These are phyloP conservation scores for Furcasterigmium furcatum DNA, from an alignment of 2,329 filamentous ascomycete species.

Conservation along the genomic window DNA sequence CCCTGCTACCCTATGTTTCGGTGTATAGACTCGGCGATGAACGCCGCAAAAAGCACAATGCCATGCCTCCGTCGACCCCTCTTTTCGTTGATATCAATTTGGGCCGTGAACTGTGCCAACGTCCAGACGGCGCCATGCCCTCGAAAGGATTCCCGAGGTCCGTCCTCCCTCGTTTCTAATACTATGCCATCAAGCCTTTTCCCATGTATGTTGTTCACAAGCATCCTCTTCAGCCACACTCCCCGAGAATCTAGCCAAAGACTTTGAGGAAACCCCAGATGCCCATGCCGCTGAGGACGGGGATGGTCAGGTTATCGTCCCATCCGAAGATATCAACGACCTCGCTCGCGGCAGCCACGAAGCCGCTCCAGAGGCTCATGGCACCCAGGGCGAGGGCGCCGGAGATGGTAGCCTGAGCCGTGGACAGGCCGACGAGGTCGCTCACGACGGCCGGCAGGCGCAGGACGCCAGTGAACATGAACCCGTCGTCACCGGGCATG, in stretches of 20 bases:
- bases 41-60: no score
- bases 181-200: no score
- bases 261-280: conserved; percentile 89
- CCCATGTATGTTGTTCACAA: no score
- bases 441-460: conserved; percentile 62
- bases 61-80: no score
- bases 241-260: conserved; percentile 69
- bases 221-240: no score
- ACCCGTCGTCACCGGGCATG: conserved; percentile 67
- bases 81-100: no score
- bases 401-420: conserved; percentile 57
- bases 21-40: no score
- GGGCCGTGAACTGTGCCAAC: no score
- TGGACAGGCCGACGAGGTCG: conserved; percentile 57
- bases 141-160: no score
- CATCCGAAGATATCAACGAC: conserved; percentile 87
- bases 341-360: conserved; percentile 86
- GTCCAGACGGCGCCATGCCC: no score
- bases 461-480: conserved; percentile 79
- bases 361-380: conserved; percentile 83
- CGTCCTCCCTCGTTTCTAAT: no score
- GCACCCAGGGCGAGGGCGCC: conserved; percentile 73
- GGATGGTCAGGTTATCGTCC: conserved; percentile 98
- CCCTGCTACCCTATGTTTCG: no score
- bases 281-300: conserved; percentile 81